Evolutionary conservation across 2,329 filamentous ascomycete species (phyloP), one percentile per base, ranked within the genome.

Genomic region (Xylariaceae sp.): DNA sequence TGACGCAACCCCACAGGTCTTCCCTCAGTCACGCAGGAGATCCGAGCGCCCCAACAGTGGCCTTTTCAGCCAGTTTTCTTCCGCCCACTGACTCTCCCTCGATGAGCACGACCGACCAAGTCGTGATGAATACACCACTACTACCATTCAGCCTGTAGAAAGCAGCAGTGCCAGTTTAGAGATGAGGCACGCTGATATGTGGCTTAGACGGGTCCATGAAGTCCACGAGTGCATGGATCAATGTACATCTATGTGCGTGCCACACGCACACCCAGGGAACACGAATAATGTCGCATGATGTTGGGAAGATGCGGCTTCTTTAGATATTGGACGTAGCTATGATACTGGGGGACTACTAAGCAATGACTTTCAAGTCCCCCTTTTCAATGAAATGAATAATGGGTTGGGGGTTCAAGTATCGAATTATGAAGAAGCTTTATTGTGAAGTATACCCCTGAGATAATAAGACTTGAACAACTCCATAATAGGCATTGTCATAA

Each of bases 21-120:
- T 86, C 64, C 83, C 83, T 5, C 54, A 78, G 8, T 78, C 80
- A 70, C 82, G 30, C 13, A 44, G 44, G 51, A 44, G 34, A 18
- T 17, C 30, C 3, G 34, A 50, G 42, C 42, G 11, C 11, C 9
- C 7, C 6, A 34, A 37, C 3, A 7, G 17, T 11, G 10, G 18
- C 6, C 47, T 34, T 18, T 47, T 51, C 18, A 23, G 49, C 23
- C 49, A 51, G 2, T 51, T 51, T n/a, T 51, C 49, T 8, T 9
- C 54, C 9, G 17, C 44, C 13, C 55, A 15, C 60, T 50, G 13
- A 45, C 8, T 13, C 15, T n/a, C 15, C 45, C 17, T 53, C 35
- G 49, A 51, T 10, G 10, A 9, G 10, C 7, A 30, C 7, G 18
- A 13, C 7, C 48, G 13, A 50, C 18, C 13, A 50, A 10, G 48